These are phyloP conservation scores for Harringtonia lauricola DNA, from an alignment of 2,329 filamentous ascomycete genomes.

Conservation along the genomic window DNA sequence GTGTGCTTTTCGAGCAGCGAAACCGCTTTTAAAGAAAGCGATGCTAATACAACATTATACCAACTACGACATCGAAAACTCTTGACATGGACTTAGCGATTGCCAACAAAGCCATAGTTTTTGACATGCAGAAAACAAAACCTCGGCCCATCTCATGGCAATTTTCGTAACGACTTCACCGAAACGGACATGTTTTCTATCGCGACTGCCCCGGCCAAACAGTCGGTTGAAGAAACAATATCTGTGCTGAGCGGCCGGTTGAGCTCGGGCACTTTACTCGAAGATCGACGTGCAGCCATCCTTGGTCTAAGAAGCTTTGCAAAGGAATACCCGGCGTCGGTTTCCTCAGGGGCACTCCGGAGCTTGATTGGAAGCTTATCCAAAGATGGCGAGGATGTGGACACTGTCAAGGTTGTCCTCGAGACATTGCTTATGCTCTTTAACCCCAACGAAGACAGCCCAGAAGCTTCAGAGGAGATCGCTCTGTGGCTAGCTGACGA, in stretches of 20 bases:
- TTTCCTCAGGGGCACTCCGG: conserved; percentile 84
- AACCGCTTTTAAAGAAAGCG: too few relatives aligned
- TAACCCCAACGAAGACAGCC: conserved; percentile 56
- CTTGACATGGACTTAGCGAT: too few relatives aligned
- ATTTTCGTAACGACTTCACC: background rate
- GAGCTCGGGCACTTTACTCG: conserved; percentile 78
- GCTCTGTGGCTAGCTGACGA: conserved; percentile 93
- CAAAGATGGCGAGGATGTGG: conserved; percentile 87
- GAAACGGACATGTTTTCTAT: conserved; percentile 44
- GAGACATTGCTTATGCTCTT: conserved; percentile 96
- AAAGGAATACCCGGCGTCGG: conserved; percentile 90
- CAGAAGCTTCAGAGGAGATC: conserved; percentile 93
- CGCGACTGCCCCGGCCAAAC: conserved; percentile 72
- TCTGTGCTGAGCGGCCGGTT: conserved; percentile 79
- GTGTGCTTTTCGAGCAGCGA: too few relatives aligned
- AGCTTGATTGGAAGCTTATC: conserved; percentile 76
- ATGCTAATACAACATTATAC: too few relatives aligned
- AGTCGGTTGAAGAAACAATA: conserved; percentile 93
- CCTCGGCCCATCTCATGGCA: background rate
- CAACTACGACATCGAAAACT: too few relatives aligned
- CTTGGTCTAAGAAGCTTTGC: conserved; percentile 89
- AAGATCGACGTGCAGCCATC: conserved; percentile 89
- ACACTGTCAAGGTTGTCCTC: conserved; percentile 88
- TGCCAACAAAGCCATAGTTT: too few relatives aligned
- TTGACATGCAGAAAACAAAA: background rate